These are phyloP conservation scores for Massarina eburnea DNA, from an alignment of 2,329 filamentous ascomycete genomes.

Conservation along the genomic window DNA sequence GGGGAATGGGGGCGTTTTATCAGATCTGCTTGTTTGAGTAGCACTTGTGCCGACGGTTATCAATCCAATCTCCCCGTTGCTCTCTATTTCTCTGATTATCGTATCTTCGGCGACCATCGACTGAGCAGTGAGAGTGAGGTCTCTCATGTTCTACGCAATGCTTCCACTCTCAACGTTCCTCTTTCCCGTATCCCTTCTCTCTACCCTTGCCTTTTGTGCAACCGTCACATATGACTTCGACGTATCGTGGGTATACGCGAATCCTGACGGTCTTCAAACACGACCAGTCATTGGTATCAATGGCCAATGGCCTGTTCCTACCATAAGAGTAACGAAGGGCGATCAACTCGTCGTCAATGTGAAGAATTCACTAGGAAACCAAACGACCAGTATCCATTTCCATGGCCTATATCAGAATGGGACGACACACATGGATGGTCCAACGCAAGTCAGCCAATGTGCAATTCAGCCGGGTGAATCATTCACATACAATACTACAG, in stretches of 20 bases:
- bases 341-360: constrained; percentile 71
- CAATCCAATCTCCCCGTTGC: too few relatives aligned
- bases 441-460: constrained; percentile 62
- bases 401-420: constrained; percentile 79
- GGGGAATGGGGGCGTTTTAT: too few relatives aligned
- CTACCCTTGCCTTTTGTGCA: constrained; percentile 19
- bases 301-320: constrained; percentile 71
- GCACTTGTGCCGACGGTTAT: too few relatives aligned
- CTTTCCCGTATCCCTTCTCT: constrained; percentile 34
- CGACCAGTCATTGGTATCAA: constrained; percentile 70
- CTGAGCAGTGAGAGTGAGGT: too few relatives aligned
- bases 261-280: constrained; percentile 55
- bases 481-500: constrained; percentile 61
- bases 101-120: too few relatives aligned
- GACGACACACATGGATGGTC: constrained; percentile 74
- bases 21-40: too few relatives aligned
- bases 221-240: constrained; percentile 55
- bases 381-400: constrained; percentile 70
- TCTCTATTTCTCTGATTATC: too few relatives aligned
- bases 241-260: constrained; percentile 57
- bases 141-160: too few relatives aligned
- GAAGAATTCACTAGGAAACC: constrained; percentile 66
- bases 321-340: constrained; percentile 72
- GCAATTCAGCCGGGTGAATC: constrained; percentile 61
- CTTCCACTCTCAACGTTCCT: constrained; percentile 45